Evolutionary conservation across 78 protist species (phyloP).

Genomic region (Speleostelium caveatum): DNA sequence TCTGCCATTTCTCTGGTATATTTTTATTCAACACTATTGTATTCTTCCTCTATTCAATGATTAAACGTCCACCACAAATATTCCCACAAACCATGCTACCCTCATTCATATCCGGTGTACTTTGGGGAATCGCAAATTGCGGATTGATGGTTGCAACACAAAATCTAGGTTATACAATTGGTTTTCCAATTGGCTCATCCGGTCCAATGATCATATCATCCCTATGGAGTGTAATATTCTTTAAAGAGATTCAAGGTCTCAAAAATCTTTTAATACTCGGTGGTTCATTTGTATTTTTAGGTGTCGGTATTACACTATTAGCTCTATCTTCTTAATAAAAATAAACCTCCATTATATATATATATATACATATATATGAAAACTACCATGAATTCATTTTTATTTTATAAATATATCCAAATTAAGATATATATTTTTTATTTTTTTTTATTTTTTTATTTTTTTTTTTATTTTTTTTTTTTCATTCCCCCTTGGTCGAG

Average conservation of each 20-base stretch:
- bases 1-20: constrained; percentile 92
- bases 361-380: no score
- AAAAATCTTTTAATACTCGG: constrained; percentile 77
- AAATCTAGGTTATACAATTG: constrained; percentile 66
- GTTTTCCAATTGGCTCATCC: constrained; percentile 86
- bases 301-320: constrained; percentile 71
- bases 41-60: constrained; percentile 78
- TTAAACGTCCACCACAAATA: constrained; percentile 75
- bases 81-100: constrained; percentile 83
- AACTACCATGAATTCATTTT: no score
- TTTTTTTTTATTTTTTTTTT: no score
- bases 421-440: no score
- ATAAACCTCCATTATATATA: not conserved
- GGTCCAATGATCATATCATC: constrained; percentile 89
- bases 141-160: constrained; percentile 82
- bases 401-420: no score
- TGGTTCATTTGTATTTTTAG: constrained; percentile 55
- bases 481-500: no score
- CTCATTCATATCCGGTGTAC: constrained; percentile 85
- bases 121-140: constrained; percentile 87
- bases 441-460: no score
- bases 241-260: constrained; percentile 88
- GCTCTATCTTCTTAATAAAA: constrained; percentile 14
- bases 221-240: constrained; percentile 82
- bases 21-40: constrained; percentile 79